A percentile compares a stretch with the other conserved stretches of the same genome.
phyloP scores from a whole-genome alignment of 768 basidiomycete genomes.

The Pisolithus orientalis region DNA sequence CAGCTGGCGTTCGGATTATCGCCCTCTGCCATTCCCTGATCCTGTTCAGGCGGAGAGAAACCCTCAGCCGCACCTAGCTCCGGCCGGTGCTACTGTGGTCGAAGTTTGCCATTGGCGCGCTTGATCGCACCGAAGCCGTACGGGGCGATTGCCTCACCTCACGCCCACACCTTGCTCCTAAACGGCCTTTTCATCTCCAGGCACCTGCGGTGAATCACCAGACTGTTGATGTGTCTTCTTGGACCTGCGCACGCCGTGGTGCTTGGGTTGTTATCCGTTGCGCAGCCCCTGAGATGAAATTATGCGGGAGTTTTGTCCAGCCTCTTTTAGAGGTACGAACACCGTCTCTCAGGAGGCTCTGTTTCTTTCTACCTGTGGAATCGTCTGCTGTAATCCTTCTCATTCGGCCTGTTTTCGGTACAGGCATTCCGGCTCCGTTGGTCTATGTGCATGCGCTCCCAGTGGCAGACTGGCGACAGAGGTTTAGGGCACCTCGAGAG shows the following conservation, averaged over 20 bases:
- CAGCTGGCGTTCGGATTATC: no score
- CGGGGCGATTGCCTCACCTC: slow-evolving; percentile 14
- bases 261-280: slow-evolving; percentile 6
- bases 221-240: slow-evolving; percentile 7
- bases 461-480: not conserved
- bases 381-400: not conserved
- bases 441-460: not conserved
- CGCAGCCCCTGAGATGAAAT: slow-evolving; percentile 21
- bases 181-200: slow-evolving; percentile 4
- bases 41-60: slow-evolving; percentile 2
- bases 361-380: not conserved
- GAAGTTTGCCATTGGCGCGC: slow-evolving; percentile 20
- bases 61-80: slow-evolving; percentile 6
- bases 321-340: slow-evolving; percentile 5
- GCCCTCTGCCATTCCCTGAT: slow-evolving; percentile 1
- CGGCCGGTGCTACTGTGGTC: slow-evolving; percentile 8
- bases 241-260: slow-evolving; percentile 5
- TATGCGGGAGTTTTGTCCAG: slow-evolving; percentile 10
- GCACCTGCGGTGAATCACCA: slow-evolving; percentile 6
- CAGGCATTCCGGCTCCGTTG: not conserved
- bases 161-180: slow-evolving; percentile 9
- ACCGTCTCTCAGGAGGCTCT: not conserved
- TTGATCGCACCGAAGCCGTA: slow-evolving; percentile 9
- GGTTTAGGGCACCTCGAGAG: not conserved
- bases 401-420: not conserved